These are phyloP conservation scores for Aureobasidium uvarum DNA, from an alignment of 2,329 filamentous ascomycete genomes.

Conservation along the genomic window DNA sequence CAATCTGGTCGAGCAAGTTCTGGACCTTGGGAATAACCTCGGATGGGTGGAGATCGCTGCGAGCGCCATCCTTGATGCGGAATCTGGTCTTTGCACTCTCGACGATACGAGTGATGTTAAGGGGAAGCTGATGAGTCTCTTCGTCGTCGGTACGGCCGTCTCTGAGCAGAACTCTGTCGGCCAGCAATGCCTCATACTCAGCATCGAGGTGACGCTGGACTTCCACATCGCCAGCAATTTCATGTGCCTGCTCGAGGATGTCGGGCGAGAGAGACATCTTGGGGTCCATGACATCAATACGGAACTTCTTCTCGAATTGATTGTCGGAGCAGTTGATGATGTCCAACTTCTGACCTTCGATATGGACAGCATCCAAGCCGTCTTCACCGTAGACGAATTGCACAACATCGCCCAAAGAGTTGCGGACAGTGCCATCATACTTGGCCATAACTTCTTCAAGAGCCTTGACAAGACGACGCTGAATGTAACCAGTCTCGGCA, in stretches of 20 bases:
- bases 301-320: slow-evolving; percentile 77
- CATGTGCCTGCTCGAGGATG: slow-evolving; percentile 79
- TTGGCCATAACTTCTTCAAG: slow-evolving; percentile 97
- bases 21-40: slow-evolving; percentile 81
- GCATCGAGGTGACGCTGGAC: slow-evolving; percentile 83
- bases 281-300: slow-evolving; percentile 79
- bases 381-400: slow-evolving; percentile 99
- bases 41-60: slow-evolving; percentile 84
- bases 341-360: slow-evolving; percentile 90
- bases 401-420: slow-evolving; percentile 92
- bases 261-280: slow-evolving; percentile 61
- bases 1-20: slow-evolving; percentile 70
- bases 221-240: slow-evolving; percentile 82
- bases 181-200: slow-evolving; percentile 75
- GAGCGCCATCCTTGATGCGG: slow-evolving; percentile 77
- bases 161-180: slow-evolving; percentile 75
- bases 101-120: slow-evolving; percentile 89
- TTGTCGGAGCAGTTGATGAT: slow-evolving; percentile 76
- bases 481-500: slow-evolving; percentile 98
- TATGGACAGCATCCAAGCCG: slow-evolving; percentile 86
- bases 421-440: slow-evolving; percentile 95
- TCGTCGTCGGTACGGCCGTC: slow-evolving; percentile 69
- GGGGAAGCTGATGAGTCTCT: slow-evolving; percentile 82
- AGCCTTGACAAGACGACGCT: slow-evolving; percentile 96
- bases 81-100: slow-evolving; percentile 88